Base-by-base conservation (phyloP, 176 grass and related monocot genomes). In the Hyparrhenia diplandra region DNA sequence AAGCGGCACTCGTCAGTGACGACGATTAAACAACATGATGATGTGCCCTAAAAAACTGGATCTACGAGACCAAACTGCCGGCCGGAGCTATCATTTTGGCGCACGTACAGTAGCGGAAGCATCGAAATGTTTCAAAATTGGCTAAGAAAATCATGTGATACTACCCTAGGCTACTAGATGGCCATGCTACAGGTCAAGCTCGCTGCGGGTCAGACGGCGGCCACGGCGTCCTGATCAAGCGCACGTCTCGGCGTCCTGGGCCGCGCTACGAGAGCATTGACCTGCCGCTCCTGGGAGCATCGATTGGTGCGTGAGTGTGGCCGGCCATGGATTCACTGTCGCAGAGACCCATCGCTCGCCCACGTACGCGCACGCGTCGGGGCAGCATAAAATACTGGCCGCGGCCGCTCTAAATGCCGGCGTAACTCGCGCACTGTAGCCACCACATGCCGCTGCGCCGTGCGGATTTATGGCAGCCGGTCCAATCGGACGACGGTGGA, bases 301-400 rank as follows among this genome's bases (percentile, higher is more conserved):
- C n/a, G n/a, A n/a, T n/a, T n/a, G n/a, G n/a, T n/a, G n/a, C n/a
- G n/a, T n/a, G n/a, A n/a, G n/a, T n/a, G n/a, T n/a, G n/a, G n/a
- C n/a, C n/a, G n/a, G n/a, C n/a, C n/a, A n/a, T n/a, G n/a, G n/a
- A n/a, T n/a, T n/a, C n/a, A n/a, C n/a, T n/a, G n/a, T n/a, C n/a
- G n/a, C n/a, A n/a, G n/a, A n/a, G n/a, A n/a, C n/a, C n/a, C n/a
- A n/a, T n/a, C n/a, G n/a, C n/a, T n/a, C n/a, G n/a, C n/a, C 10
- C 49, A 2, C 45, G 66, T 20, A 67, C 59, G 59, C 42, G 35
- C 30, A 30, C 66, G 51, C 43, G 23, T 40, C 23, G n/a, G 0
- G 7, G 62, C 12, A 34, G 69, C 87, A 89, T 89, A 76, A 84
- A 89, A 89, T 89, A 85, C 77, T 18, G 87, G 66, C 70, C 72